These are phyloP conservation scores for Candolleomyces eurysporus DNA, from an alignment of 768 basidiomycete genomes.

Conservation along the genomic window DNA sequence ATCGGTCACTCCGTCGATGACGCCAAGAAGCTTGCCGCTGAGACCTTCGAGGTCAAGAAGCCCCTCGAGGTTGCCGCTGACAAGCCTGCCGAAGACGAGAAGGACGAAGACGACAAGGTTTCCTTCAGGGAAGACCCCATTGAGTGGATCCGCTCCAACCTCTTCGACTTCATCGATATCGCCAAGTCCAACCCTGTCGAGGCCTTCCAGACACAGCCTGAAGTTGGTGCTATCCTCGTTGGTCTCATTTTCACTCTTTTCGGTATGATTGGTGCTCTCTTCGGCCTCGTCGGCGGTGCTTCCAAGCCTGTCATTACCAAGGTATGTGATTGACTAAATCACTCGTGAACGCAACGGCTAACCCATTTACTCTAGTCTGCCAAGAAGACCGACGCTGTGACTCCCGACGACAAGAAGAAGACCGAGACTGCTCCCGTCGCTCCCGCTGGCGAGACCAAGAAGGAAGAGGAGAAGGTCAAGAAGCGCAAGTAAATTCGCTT, in stretches of 20 bases:
- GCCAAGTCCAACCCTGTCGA: conserved; percentile 71
- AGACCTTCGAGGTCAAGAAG: conserved; percentile 93
- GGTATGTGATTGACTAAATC: conserved; percentile 33
- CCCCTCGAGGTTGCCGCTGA: conserved; percentile 66
- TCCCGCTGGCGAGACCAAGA: conserved; percentile 71
- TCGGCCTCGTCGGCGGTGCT: conserved; percentile 73
- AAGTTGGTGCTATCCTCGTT: conserved; percentile 77
- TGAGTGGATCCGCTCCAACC: conserved; percentile 75
- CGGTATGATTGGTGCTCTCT: conserved; percentile 78
- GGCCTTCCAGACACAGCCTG: conserved; percentile 87
- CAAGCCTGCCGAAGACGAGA: conserved; percentile 50
- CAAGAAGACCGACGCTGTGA: conserved; percentile 74
- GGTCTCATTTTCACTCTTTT: conserved; percentile 77
- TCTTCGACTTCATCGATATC: conserved; percentile 76
- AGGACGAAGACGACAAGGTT: conserved; percentile 42
- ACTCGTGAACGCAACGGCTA: conserved; percentile 7
- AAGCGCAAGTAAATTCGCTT: conserved; percentile 51
- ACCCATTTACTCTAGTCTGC: conserved; percentile 41
- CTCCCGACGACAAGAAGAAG: conserved; percentile 66
- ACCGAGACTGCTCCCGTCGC: conserved; percentile 64
- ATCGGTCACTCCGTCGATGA: conserved; percentile 86
- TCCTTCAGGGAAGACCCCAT: conserved; percentile 74
- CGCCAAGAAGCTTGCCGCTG: conserved; percentile 76
- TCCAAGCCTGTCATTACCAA: conserved; percentile 73
- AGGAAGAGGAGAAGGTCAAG: conserved; percentile 65